Evolutionary conservation across 2,329 filamentous ascomycete genomes (phyloP), one percentile per base, ranked within the genome.

Genomic region (Bipolaris victoriae): DNA sequence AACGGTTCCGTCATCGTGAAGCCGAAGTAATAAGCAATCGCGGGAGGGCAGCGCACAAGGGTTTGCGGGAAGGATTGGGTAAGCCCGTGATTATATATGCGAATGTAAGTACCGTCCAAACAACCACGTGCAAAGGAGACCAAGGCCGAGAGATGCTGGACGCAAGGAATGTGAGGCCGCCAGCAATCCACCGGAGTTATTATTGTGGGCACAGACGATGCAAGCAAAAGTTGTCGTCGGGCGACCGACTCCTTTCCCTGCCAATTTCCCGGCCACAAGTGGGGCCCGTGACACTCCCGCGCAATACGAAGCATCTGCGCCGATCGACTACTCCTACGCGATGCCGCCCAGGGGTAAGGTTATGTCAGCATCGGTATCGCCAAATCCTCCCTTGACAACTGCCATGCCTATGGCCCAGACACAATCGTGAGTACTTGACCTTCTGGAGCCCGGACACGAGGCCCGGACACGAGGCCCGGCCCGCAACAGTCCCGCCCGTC

Each of bases 1-100:
- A 75, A 75, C n/a, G 73, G 71, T 57, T 76, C 74, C 60, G 67
- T 65, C 67, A 69, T 67, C 15, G 15, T 56, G 24, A 43, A 18
- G 35, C 26, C 16, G 22, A 31, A 50, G 47, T 37, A 49, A 39
- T 37, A 31, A 13, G 20, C 31, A 35, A 43, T 45, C 4, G 40
- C 29, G n/a, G 41, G 29, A 10, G n/a, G 18, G 20, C 15, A 4
- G 39, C 18, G 18, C 37, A 22, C 24, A 43, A 43, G 39, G 37
- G 39, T 20, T 20, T 7, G 11, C 39, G 31, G 20, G 29, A 26
- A 18, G 39, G 18, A 11, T 20, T 35, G 26, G 24, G n/a, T 29
- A 16, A 31, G 29, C 26, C 36, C 3, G 29, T 31, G 22, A 24
- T 18, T 6, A 40, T 26, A 15, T 47, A 40, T 40, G 41, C 29